A percentile compares a stretch with the other conserved stretches of the same genome.
phyloP scores from a whole-genome alignment of 1,284 basidiomycete genomes.

The Malassezia furfur region DNA sequence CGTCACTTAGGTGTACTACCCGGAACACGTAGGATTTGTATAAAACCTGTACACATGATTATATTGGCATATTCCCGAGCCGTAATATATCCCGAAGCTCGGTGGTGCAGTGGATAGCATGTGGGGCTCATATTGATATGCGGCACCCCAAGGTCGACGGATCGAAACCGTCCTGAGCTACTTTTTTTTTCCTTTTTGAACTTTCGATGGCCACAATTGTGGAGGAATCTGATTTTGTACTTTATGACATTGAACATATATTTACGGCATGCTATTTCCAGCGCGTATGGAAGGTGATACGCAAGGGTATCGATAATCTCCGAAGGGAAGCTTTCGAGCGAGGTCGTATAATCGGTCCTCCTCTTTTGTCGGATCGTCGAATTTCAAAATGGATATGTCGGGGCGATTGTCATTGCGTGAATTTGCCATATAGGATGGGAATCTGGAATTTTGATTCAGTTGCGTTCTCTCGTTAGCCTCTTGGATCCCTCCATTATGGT shows the following conservation, averaged over 20 bases:
- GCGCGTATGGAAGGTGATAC: neutral
- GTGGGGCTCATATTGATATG: conserved; percentile 21
- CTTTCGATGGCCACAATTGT: neutral
- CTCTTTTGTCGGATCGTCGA: conserved; percentile 57
- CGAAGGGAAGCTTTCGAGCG: conserved; percentile 68
- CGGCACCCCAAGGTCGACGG: conserved; percentile 23
- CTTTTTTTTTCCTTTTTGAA: conserved; percentile 11
- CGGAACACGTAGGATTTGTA: too few relatives aligned
- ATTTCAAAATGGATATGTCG: conserved; percentile 30
- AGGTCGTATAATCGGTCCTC: conserved; percentile 63
- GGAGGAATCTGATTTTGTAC: neutral
- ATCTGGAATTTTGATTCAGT: too few relatives aligned
- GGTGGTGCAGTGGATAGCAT: conserved; percentile 23
- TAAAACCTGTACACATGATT: too few relatives aligned
- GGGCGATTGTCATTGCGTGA: too few relatives aligned
- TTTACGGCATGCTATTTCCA: neutral
- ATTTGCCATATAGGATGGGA: too few relatives aligned
- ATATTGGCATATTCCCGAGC: too few relatives aligned
- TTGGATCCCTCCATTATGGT: too few relatives aligned
- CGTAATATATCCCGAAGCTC: neutral
- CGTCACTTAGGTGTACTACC: too few relatives aligned
- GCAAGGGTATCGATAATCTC: conserved; percentile 77
- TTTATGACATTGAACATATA: too few relatives aligned
- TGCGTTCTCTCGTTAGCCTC: too few relatives aligned
- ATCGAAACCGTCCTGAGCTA: conserved; percentile 21